Conservation (phyloP, 2,329 filamentous ascomycete genomes). For the Fusarium denticulatum region DNA sequence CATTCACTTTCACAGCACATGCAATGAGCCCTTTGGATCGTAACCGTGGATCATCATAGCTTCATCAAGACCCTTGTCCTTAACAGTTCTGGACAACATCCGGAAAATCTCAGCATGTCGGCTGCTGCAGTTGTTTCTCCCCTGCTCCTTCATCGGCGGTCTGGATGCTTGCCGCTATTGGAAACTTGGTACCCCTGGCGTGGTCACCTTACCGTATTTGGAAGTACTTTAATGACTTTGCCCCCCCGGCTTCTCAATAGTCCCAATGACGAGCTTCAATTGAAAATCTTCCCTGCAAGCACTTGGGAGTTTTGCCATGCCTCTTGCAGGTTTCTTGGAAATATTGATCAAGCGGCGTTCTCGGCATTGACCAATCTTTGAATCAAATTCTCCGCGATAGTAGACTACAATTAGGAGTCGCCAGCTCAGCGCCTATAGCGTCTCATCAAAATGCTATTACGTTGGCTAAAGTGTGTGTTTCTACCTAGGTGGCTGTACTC, state of each 20-base stretch:
- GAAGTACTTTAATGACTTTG: slow-evolving; percentile 32
- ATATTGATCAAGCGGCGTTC: slow-evolving; percentile 15
- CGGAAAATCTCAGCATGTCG: slow-evolving; percentile 23
- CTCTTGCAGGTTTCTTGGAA: slow-evolving; percentile 20
- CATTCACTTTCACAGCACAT: neutral
- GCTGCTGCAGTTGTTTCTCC: slow-evolving; percentile 20
- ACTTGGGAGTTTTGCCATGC: slow-evolving; percentile 22
- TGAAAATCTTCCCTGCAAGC: slow-evolving; percentile 17
- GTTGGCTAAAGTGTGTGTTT: neutral
- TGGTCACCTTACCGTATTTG: slow-evolving; percentile 24
- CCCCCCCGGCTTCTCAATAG: slow-evolving; percentile 26
- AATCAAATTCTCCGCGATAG: slow-evolving; percentile 3
- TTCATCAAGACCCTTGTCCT: slow-evolving; percentile 10
- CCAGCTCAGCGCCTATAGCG: slow-evolving; percentile 16
- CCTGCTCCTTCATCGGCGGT: slow-evolving; percentile 10
- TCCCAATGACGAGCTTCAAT: slow-evolving; percentile 28
- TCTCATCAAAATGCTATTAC: neutral
- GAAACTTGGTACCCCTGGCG: slow-evolving; percentile 13
- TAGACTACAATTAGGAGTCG: neutral
- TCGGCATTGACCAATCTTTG: neutral
- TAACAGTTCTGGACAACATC: slow-evolving; percentile 14
- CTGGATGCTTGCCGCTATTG: slow-evolving; percentile 36
- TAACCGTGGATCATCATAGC: neutral
- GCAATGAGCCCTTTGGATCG: neutral
- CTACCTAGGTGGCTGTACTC: neutral